Evolutionary conservation across 306 rosid species (phyloP).

Genomic region (Dalbergia cochinchinensis): DNA sequence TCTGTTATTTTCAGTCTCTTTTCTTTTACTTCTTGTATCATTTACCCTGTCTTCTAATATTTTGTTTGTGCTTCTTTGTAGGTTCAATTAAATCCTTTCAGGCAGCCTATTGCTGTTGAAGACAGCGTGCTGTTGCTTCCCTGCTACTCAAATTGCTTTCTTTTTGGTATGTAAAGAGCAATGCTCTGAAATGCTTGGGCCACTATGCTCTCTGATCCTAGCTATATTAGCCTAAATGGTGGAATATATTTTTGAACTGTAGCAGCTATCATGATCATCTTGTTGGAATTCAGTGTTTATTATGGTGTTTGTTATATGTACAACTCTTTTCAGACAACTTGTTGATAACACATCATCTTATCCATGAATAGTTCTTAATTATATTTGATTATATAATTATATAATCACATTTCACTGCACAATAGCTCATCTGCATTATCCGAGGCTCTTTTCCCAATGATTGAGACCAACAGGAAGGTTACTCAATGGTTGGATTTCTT

Average conservation of each 20-base stretch:
- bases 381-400: not conserved
- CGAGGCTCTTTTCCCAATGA: not conserved
- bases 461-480: constrained; percentile 9
- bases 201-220: not conserved
- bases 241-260: not conserved
- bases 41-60: not conserved
- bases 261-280: not conserved
- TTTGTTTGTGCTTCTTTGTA: constrained; percentile 48
- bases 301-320: no score
- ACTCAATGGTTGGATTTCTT: not conserved
- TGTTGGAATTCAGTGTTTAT: not conserved
- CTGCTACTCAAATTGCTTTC: constrained; percentile 89
- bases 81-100: constrained; percentile 93
- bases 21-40: not conserved
- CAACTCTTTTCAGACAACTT: no score
- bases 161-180: constrained; percentile 71
- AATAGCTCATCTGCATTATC: constrained; percentile 15
- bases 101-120: constrained; percentile 84
- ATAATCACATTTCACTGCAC: not conserved
- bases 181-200: constrained; percentile 15
- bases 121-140: constrained; percentile 80
- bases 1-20: not conserved
- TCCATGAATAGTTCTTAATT: not conserved
- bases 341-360: no score
- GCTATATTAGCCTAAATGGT: not conserved